A percentile compares a stretch with the other conserved stretches of the same genome.
phyloP scores from a whole-genome alignment of 2,329 filamentous ascomycete species.

The Botrytis pseudocinerea region DNA sequence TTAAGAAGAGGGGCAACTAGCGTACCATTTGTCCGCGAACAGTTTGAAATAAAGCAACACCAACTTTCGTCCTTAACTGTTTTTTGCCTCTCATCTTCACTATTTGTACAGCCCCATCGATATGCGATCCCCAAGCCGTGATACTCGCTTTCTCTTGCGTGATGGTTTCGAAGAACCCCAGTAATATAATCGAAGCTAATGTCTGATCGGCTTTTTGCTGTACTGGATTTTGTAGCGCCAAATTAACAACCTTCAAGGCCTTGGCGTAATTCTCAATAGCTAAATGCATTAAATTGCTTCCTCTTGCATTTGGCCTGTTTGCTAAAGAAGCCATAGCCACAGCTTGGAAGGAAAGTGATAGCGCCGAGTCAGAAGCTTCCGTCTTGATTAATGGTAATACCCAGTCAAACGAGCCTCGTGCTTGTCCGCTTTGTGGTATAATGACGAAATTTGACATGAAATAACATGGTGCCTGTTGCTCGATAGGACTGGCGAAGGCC shows the following conservation, averaged over 20 bases:
- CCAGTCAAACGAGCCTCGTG: conserved; percentile 60
- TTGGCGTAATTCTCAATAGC: conserved; percentile 56
- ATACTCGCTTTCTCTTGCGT: conserved; percentile 55
- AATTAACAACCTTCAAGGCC: conserved; percentile 54
- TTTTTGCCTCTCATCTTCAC: conserved; percentile 58
- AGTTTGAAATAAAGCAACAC: conserved; percentile 57
- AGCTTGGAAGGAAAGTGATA: conserved; percentile 59
- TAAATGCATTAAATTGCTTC: conserved; percentile 40
- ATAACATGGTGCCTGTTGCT: conserved; percentile 58
- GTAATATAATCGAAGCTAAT: conserved; percentile 58
- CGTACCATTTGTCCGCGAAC: conserved; percentile 62
- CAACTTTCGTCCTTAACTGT: conserved; percentile 54
- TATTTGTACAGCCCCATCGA: conserved; percentile 63
- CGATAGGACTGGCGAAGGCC: conserved; percentile 49
- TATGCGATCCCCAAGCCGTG: conserved; percentile 62
- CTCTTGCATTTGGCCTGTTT: conserved; percentile 48
- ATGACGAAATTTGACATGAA: conserved; percentile 63
- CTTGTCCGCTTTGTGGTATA: conserved; percentile 51
- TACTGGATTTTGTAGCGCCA: conserved; percentile 53
- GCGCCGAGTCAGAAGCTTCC: conserved; percentile 48
- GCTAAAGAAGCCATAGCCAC: conserved; percentile 59
- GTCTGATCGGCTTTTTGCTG: conserved; percentile 56
- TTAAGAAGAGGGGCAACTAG: conserved; percentile 1
- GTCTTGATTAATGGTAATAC: conserved; percentile 55
- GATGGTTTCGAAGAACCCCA: conserved; percentile 59